Conservation (phyloP, 352 stramenopile species). For the Poterioochromonas sp. region DNA sequence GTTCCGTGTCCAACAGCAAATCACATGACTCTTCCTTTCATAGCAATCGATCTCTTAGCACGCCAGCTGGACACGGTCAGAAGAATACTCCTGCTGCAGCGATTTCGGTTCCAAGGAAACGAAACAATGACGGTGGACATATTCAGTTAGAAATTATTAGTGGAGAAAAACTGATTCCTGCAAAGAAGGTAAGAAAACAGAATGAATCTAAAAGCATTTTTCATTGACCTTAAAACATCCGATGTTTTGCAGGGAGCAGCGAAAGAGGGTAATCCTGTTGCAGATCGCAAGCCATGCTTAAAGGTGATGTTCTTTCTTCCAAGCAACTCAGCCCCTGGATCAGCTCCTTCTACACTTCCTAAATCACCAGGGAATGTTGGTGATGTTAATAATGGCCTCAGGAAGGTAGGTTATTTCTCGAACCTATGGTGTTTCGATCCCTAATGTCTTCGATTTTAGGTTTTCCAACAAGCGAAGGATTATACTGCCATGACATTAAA, state of each 20-base stretch:
- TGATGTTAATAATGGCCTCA: no score
- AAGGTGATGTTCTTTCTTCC: slow-evolving; percentile 10
- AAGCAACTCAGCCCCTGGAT: neutral
- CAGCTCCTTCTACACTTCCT: neutral
- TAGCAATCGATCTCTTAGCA: no score
- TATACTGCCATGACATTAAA: neutral
- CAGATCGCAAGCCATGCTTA: slow-evolving; percentile 24
- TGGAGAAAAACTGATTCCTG: slow-evolving; percentile 15
- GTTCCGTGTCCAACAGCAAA: no score
- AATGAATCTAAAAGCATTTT: neutral
- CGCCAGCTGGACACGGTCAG: no score
- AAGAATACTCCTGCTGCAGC: no score
- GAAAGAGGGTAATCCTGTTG: neutral
- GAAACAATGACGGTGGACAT: neutral
- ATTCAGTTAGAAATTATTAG: slow-evolving; percentile 1
- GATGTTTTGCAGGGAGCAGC: neutral
- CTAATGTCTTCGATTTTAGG: neutral
- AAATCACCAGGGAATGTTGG: no score
- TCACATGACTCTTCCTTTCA: no score
- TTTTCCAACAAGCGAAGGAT: neutral
- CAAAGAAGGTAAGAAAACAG: neutral
- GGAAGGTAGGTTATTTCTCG: no score
- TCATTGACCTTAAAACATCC: no score
- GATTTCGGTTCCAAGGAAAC: no score
- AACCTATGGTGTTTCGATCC: no score